These are phyloP conservation scores for Xylariaceae sp. DNA, from an alignment of 2,329 filamentous ascomycete genomes.

Conservation along the genomic window DNA sequence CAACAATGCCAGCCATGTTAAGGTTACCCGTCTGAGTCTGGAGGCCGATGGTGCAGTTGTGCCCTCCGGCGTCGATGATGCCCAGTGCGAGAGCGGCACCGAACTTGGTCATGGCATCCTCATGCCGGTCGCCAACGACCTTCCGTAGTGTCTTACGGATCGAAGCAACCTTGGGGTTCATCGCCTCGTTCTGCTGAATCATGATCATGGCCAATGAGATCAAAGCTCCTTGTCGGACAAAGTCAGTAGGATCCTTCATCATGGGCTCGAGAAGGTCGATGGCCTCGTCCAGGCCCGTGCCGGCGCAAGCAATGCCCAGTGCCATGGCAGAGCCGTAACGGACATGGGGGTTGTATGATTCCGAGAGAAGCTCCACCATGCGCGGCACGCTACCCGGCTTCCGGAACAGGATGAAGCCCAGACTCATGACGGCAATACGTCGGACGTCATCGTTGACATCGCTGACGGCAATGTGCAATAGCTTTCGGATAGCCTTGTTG, in stretches of 20 bases:
- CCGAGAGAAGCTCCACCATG: slow-evolving; percentile 96
- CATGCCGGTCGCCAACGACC: slow-evolving; percentile 87
- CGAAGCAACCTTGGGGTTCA: slow-evolving; percentile 91
- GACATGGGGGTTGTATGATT: slow-evolving; percentile 98
- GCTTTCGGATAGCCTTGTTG: slow-evolving; percentile 95
- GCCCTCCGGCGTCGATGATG: slow-evolving; percentile 94
- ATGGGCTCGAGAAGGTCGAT: slow-evolving; percentile 96
- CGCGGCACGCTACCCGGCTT: slow-evolving; percentile 95
- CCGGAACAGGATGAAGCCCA: slow-evolving; percentile 96
- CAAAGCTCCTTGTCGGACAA: slow-evolving; percentile 91
- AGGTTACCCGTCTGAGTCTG: slow-evolving; percentile 97
- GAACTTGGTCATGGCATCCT: slow-evolving; percentile 99
- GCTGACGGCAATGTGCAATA: slow-evolving; percentile 92
- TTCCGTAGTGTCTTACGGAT: slow-evolving; percentile 93
- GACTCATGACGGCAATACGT: slow-evolving; percentile 90
- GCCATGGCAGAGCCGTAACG: slow-evolving; percentile 98
- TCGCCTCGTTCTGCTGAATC: slow-evolving; percentile 97
- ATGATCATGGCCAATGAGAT: slow-evolving; percentile 96
- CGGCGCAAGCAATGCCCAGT: slow-evolving; percentile 93
- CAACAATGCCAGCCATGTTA: slow-evolving; percentile 97
- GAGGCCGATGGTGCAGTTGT: slow-evolving; percentile 95
- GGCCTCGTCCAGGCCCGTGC: slow-evolving; percentile 90
- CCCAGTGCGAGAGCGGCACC: slow-evolving; percentile 88
- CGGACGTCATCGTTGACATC: slow-evolving; percentile 98
- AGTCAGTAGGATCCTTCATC: slow-evolving; percentile 99